Conservation (phyloP, 306 rosid genomes). For the Inga oerstediana region DNA sequence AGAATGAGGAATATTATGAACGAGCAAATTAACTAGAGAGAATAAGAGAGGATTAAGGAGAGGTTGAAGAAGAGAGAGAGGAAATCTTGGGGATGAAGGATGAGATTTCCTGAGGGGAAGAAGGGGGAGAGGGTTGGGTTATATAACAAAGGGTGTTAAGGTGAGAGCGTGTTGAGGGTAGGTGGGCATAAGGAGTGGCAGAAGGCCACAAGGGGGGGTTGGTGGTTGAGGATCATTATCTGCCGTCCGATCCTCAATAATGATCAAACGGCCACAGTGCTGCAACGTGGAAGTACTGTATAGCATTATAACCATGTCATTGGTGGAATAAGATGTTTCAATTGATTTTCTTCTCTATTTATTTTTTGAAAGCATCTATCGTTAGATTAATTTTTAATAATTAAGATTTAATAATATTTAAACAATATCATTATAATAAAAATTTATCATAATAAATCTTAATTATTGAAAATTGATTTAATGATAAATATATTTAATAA, state of each 20-base stretch:
- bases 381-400: too few species aligned
- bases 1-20: neutral
- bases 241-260: constrained; percentile 29
- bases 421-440: too few species aligned
- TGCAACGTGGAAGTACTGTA: constrained; percentile 30
- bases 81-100: neutral
- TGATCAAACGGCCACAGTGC: neutral
- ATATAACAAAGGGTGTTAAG: constrained; percentile 25
- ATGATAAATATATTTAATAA: too few species aligned
- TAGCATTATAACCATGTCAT: neutral
- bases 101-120: constrained; percentile 36
- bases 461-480: too few species aligned
- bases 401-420: too few species aligned
- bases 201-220: constrained; percentile 47
- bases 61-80: neutral
- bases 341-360: too few species aligned
- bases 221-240: constrained; percentile 36
- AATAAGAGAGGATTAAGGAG: neutral
- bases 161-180: constrained; percentile 29
- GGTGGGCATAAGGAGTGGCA: constrained; percentile 51
- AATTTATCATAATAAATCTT: too few species aligned
- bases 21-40: neutral
- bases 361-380: too few species aligned
- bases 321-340: neutral
- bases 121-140: constrained; percentile 17